Conservation (phyloP, 768 basidiomycete genomes). For the Rhizopogon vesiculosus region DNA sequence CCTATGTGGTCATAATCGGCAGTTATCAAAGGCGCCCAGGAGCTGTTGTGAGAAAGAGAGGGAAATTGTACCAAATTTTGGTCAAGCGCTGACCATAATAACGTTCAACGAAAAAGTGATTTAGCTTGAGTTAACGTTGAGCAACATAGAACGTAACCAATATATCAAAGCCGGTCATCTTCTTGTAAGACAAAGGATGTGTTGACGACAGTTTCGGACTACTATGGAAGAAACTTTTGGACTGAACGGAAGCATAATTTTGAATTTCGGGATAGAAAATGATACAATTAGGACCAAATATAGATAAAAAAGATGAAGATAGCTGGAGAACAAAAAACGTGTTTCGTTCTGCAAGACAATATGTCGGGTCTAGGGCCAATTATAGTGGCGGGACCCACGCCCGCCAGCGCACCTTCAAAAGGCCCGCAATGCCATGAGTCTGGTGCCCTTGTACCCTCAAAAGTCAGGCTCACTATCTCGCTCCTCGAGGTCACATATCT, state of each 20-base stretch:
- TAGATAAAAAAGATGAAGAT: slow-evolving; percentile 26
- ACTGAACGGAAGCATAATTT: not conserved
- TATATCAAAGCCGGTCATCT: not conserved
- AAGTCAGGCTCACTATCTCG: slow-evolving; percentile 20
- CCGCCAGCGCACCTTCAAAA: slow-evolving; percentile 37
- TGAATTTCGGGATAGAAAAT: slow-evolving; percentile 13
- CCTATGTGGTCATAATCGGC: slow-evolving; percentile 5
- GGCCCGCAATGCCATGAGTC: slow-evolving; percentile 26
- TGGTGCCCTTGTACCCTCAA: slow-evolving; percentile 22
- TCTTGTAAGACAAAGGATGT: not conserved
- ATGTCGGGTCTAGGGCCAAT: slow-evolving; percentile 52
- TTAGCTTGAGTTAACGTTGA: not conserved
- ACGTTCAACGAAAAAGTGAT: not conserved
- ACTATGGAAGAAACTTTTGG: not conserved
- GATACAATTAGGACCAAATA: slow-evolving; percentile 14
- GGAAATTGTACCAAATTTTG: not conserved
- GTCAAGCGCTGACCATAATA: not conserved
- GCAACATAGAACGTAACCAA: slow-evolving; percentile 7
- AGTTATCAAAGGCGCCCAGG: not conserved
- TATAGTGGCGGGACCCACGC: slow-evolving; percentile 41
- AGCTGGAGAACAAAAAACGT: slow-evolving; percentile 70
- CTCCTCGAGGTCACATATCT: slow-evolving; percentile 20
- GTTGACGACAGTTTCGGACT: not conserved
- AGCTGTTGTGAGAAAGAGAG: not conserved
- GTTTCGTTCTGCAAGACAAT: slow-evolving; percentile 65